Evolutionary conservation across 2,329 filamentous ascomycete species (phyloP), one percentile per base, ranked within the genome.

Genomic region (Dactylella cylindrospora): DNA sequence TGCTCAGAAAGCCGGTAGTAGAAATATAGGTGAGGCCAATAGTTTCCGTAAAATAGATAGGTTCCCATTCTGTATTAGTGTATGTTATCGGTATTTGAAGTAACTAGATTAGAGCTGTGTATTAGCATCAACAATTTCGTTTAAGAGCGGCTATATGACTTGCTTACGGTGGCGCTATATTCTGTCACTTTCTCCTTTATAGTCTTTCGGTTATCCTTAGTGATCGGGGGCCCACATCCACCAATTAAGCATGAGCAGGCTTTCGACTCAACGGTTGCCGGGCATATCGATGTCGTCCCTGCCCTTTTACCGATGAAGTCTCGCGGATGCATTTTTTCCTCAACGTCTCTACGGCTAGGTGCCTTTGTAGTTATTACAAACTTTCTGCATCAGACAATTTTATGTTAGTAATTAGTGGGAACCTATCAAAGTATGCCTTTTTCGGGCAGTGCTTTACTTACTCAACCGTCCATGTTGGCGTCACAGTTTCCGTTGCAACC

Each of bases 281-380:
- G 32, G 28, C 54, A 60, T 45, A 60, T 60, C 13, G 54, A 60
- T 40, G 54, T 60, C n/a, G 46, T 51, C n/a, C 20, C 7, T 44
- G 19, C 19, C 8, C 5, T 7, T 6, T 20, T 13, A 10, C 25
- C 36, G 12, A 60, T 25, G n/a, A 60, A 19, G 17, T 52, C 46
- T 28, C 47, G 45, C 5, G 33, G 4, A 46, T 46, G 39, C 1
- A 20, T 13, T 9, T 22, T 13, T 13, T 38, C 46, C 28, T 38
- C 36, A 17, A 35, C 28, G 23, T 41, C 22, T 10, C 46, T 32
- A 31, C 28, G 22, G 20, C 33, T 31, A 5, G 53, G 45, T 13
- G 33, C 20, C 10, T 45, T 46, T 1, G 53, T 60, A 4, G 25
- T 47, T 9, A 52, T 13, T 9, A 47, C 46, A 25, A 60, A 60